A percentile compares a stretch with the other conserved stretches of the same genome.
phyloP scores from a whole-genome alignment of 306 rosid species.

The Herpetospermum pedunculosum region DNA sequence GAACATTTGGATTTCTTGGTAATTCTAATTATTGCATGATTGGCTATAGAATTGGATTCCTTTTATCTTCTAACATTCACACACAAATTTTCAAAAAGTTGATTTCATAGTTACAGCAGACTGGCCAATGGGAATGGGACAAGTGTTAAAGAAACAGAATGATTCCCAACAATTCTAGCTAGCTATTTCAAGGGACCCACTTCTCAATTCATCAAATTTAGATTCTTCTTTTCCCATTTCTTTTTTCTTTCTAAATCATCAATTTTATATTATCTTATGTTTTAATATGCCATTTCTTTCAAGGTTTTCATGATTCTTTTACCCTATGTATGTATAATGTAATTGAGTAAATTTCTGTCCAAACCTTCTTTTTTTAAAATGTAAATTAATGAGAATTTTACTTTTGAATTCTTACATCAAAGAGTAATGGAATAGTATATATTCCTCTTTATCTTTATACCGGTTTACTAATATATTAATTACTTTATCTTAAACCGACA shows the following conservation, averaged over 20 bases:
- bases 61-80: conserved; percentile 3
- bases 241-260: background rate
- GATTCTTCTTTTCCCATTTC: conserved; percentile 3
- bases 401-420: background rate
- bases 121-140: background rate
- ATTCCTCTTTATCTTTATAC: background rate
- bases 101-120: background rate
- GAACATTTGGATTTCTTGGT: background rate
- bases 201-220: background rate
- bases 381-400: background rate
- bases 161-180: background rate
- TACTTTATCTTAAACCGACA: background rate
- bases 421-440: no score
- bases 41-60: background rate
- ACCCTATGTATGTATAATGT: background rate
- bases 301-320: background rate
- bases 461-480: background rate
- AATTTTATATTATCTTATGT: background rate
- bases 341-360: background rate
- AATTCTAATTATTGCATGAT: background rate
- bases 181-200: background rate
- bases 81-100: background rate
- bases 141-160: background rate
- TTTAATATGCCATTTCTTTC: background rate
- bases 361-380: background rate